phyloP scores from a whole-genome alignment of 2,329 filamentous ascomycete genomes.

The Monilinia aucupariae region DNA sequence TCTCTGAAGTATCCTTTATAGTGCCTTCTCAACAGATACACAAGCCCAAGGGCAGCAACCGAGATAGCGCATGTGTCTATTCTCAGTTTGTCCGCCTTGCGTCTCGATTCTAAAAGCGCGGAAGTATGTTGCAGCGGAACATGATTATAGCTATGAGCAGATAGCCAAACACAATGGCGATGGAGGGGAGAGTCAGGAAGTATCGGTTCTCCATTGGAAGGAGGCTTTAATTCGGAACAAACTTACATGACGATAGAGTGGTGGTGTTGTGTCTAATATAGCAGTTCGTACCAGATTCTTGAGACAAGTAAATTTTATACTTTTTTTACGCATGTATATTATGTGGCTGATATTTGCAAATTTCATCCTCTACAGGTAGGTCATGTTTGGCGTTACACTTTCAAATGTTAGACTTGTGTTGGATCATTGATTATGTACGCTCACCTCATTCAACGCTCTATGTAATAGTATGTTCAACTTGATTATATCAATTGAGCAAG shows the following conservation, averaged over 20 bases:
- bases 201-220: neutral
- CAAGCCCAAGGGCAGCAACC: neutral
- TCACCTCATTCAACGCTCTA: neutral
- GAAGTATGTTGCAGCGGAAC: neutral
- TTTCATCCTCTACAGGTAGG: neutral
- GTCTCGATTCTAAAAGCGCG: neutral
- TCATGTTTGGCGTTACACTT: neutral
- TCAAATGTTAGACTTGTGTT: neutral
- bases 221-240: neutral
- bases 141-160: neutral
- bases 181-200: neutral
- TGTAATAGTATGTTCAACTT: neutral
- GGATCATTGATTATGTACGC: neutral
- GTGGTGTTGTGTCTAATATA: neutral
- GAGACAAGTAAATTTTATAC: neutral
- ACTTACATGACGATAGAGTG: neutral
- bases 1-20: neutral
- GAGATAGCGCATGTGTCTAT: neutral
- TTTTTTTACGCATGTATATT: neutral
- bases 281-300: neutral
- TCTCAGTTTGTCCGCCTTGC: neutral
- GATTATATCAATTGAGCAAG: neutral
- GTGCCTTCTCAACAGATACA: neutral
- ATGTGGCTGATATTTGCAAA: neutral
- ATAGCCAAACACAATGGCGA: neutral